A percentile compares a stretch with the other conserved stretches of the same genome.
Evolutionary conservation across 2,329 filamentous ascomycete genomes (phyloP).

Genomic region (Ceratocystis diversiconidia): DNA sequence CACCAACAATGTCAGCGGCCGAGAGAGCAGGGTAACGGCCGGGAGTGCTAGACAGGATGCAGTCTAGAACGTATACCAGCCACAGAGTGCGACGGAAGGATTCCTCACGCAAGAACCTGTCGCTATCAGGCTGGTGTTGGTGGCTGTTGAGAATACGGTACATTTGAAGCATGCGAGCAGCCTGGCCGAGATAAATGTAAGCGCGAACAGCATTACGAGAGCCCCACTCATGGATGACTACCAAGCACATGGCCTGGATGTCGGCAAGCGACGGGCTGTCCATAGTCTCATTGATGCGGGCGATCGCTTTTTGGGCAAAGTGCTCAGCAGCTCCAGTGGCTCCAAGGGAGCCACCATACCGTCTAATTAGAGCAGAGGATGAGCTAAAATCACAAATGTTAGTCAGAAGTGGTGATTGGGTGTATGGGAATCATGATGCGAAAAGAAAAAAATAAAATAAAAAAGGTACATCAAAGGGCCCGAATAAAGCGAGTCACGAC

Average conservation of each 20-base stretch:
- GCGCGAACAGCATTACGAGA: constrained; percentile 46
- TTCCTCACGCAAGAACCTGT: constrained; percentile 47
- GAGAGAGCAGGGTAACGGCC: constrained; percentile 44
- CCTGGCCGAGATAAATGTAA: constrained; percentile 49
- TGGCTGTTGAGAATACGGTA: constrained; percentile 45
- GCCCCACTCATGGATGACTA: constrained; percentile 51
- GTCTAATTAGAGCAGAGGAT: constrained; percentile 41
- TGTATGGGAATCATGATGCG: neutral
- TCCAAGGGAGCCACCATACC: constrained; percentile 40
- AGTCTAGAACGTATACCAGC: constrained; percentile 50
- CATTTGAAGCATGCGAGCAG: constrained; percentile 51
- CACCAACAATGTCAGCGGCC: constrained; percentile 38
- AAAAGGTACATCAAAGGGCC: neutral
- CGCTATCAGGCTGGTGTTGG: constrained; percentile 36
- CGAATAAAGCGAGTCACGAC: neutral
- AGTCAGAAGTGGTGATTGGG: neutral
- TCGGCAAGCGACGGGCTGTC: constrained; percentile 46
- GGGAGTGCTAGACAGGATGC: constrained; percentile 46
- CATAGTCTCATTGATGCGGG: constrained; percentile 42
- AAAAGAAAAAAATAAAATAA: neutral
- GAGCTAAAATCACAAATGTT: constrained; percentile 28
- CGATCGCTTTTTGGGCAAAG: constrained; percentile 44
- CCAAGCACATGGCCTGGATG: constrained; percentile 45
- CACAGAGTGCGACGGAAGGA: constrained; percentile 47
- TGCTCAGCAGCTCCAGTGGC: constrained; percentile 42